Evolutionary conservation across 106 monocot species (phyloP), one percentile per base, ranked within the genome.

Genomic region (Alisma plantagoaquatica): DNA sequence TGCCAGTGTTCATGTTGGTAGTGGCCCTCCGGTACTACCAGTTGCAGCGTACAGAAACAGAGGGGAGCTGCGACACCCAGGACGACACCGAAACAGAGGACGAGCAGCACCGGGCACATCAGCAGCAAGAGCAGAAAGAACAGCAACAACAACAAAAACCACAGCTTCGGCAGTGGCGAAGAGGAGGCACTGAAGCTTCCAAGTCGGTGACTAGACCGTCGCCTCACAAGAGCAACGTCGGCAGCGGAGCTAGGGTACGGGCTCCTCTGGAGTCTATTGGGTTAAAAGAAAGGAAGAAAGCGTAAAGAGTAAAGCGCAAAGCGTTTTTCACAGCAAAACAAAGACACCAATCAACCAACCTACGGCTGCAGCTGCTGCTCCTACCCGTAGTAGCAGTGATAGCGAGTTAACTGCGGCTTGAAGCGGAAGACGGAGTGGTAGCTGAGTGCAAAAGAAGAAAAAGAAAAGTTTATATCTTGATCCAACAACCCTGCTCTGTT

Each of bases 1-100:
- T 28, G 31, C 22, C 46, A 60, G 60, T 46, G 43, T 60, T 60
- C 46, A 60, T 60, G 60, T 29, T 60, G 46, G 26, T 31, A 41
- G 60, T 46, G 43, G 60, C 29, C 19, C 19, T 60, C 0, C 43
- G 46, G 46, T 22, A 41, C 42, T 60, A 60, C 46, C 60, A 60
- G 57, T 27, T 42, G 41, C 35, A 27, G 16, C n/a, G 4, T 3
- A 43, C 41, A 17, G 41, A 11, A 23, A 12, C 5, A 38, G 55
- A 16, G 57, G 42, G 17, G 24, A 43, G 27, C 26, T 38, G 43
- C 33, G 55, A 55, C n/a, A 24, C 22, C 2, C 10, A 2, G 21
- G 48, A 49, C 0, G 48, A 10, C 2, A 3, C 6, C 11, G 55
- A 55, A 35, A 35, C 18, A 14, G 32, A 1, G 55, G 9, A 10